phyloP scores from a whole-genome alignment of 2,329 filamentous ascomycete genomes.

The Botryotinia convoluta region DNA sequence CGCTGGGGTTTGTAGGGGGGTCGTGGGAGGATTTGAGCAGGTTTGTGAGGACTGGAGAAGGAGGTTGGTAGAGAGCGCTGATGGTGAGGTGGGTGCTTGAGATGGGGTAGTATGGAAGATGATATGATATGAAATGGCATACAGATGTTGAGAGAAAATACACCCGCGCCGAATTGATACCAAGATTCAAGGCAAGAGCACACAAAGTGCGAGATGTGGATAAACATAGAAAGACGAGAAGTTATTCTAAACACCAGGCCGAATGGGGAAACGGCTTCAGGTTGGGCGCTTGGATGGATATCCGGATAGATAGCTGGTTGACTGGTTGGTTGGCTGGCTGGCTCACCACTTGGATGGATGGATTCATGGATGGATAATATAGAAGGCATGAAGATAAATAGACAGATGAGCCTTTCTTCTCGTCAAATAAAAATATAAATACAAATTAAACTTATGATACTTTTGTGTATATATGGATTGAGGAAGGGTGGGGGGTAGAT shows the following conservation, averaged over 20 bases:
- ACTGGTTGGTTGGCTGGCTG: neutral
- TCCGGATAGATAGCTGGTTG: neutral
- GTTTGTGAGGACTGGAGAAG: conserved; percentile 83
- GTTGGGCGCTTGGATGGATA: conserved; percentile 3
- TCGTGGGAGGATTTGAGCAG: conserved; percentile 89
- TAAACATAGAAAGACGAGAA: neutral
- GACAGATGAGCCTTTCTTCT: neutral
- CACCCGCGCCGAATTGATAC: neutral
- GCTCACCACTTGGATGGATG: neutral
- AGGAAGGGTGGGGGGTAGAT: neutral
- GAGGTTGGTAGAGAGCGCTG: conserved; percentile 62
- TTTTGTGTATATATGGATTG: neutral
- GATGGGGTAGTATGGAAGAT: neutral
- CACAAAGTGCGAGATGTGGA: neutral
- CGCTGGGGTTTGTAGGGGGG: conserved; percentile 77
- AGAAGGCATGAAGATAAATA: neutral
- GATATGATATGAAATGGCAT: neutral
- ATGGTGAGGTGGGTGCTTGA: conserved; percentile 26
- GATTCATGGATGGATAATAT: neutral
- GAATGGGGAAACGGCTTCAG: neutral
- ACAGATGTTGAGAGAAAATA: neutral
- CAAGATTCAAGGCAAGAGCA: neutral
- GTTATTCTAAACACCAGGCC: neutral
- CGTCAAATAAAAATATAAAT: neutral
- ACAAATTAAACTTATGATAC: neutral